Base-by-base conservation (phyloP, 805 yeast species). In the Hanseniaspora lachancei region DNA sequence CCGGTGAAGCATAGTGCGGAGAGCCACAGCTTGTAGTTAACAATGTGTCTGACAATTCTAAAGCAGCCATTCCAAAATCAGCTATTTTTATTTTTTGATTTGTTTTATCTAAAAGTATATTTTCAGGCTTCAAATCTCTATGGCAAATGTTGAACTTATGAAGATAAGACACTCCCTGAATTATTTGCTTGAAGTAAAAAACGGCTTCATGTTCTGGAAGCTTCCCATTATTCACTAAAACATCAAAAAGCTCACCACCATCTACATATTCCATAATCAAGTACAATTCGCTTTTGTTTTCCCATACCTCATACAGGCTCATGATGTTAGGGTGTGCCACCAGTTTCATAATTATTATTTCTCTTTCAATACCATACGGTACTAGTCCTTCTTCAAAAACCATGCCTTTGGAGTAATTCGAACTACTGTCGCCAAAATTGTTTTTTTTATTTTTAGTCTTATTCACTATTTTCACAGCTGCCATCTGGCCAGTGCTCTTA, bases 231-330 rank as follows among this genome's bases (percentile, higher is more conserved):
- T 72, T 69, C 6, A 85, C 88, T 55, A 86, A 70, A 59, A 81
- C 75, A 63, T 86, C 93, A 61, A 86, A 86, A 55, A 86, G 70
- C 68, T 86, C 95, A 58, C 95, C 95, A n/a, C 93, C 91, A 67
- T 86, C 89, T 35, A 86, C 91, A 66, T 84, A 86, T 65, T 86
- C 95, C 51, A 86, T 70, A 16, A 86, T 88, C 60, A 86, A 68
- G 63, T 82, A 86, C 57, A 93, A 74, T 58, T 91, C 96, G 64
- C 87, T 88, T 61, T 88, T 83, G 61, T 95, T 91, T 69, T 93
- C 98, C 97, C 97, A 93, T 24, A 93, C 98, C 66, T 93, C 98
- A 66, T 89, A 93, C 41, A 93, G 74, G 27, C 93, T 85, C 78
- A 93, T 81, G 24, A 93, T 93, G 64, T 93, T 91, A 13, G 95